phyloP scores from a whole-genome alignment of 768 basidiomycete species.

The Lactarius hatsudake region DNA sequence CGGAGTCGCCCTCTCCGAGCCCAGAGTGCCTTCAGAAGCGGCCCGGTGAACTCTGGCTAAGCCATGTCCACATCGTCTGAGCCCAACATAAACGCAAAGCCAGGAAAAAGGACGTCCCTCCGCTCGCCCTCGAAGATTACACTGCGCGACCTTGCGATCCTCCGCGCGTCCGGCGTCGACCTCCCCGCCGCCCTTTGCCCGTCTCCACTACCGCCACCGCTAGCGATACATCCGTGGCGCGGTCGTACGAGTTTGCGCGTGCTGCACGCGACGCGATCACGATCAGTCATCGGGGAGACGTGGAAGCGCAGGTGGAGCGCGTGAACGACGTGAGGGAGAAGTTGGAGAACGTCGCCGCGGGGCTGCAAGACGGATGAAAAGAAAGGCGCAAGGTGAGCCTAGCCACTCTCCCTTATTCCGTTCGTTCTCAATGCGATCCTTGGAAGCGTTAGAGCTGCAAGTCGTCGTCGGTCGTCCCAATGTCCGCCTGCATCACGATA shows the following conservation, averaged over 20 bases:
- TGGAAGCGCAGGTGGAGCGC: constrained; percentile 49
- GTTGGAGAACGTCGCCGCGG: constrained; percentile 50
- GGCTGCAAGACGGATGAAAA: constrained; percentile 23
- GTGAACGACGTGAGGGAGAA: constrained; percentile 54
- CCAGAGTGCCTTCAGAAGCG: too few relatives aligned
- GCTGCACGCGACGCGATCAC: constrained; percentile 60
- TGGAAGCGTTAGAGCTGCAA: background rate
- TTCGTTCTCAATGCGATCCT: background rate
- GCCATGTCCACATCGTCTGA: background rate
- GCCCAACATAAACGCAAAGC: background rate
- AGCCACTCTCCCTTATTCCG: background rate
- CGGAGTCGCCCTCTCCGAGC: too few relatives aligned
- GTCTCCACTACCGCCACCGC: background rate
- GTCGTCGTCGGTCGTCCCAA: background rate
- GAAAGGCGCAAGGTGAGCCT: background rate
- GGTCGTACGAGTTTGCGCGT: constrained; percentile 57
- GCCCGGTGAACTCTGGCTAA: too few relatives aligned
- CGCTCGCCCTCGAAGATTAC: constrained; percentile 57
- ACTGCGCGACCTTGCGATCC: constrained; percentile 68
- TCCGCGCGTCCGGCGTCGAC: constrained; percentile 57
- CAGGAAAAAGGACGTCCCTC: constrained; percentile 31
- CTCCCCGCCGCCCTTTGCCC: constrained; percentile 34
- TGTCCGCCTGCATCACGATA: background rate
- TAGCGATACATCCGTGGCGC: constrained; percentile 43
- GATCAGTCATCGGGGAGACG: constrained; percentile 49